Evolutionary conservation across 2,329 filamentous ascomycete genomes (phyloP).

Genomic region (Colletotrichum filicis): DNA sequence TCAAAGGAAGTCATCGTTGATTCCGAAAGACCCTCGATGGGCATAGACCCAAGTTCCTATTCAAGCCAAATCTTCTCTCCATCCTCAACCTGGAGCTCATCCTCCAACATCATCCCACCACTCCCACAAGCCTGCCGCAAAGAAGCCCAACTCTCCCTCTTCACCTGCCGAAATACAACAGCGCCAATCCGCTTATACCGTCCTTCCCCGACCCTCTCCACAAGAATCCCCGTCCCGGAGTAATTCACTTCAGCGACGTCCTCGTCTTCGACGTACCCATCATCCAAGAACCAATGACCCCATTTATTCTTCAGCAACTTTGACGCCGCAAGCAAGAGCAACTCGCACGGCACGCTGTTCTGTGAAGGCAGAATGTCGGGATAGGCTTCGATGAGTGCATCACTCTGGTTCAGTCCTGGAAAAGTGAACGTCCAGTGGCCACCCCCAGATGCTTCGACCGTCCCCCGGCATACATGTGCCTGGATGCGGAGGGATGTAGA

Average conservation of each 20-base stretch:
- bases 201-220: background rate
- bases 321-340: slow-evolving; percentile 5
- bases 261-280: slow-evolving; percentile 4
- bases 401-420: background rate
- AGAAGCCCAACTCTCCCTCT: background rate
- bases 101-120: background rate
- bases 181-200: background rate
- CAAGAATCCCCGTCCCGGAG: slow-evolving; percentile 7
- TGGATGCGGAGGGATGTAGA: background rate
- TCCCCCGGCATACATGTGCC: background rate
- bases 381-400: background rate
- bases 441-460: background rate
- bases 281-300: background rate
- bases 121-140: background rate
- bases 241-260: background rate
- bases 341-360: background rate
- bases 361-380: background rate
- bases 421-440: background rate
- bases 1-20: too few relatives aligned
- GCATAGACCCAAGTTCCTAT: fast-evolving
- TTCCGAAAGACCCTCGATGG: too few relatives aligned
- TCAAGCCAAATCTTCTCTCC: background rate
- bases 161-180: slow-evolving; percentile 2
- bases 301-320: background rate
- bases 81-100: background rate